A percentile compares a stretch with the other conserved stretches of the same genome.
Conservation (phyloP, 2,329 filamentous ascomycete species). For the Apiospora sp. region DNA sequence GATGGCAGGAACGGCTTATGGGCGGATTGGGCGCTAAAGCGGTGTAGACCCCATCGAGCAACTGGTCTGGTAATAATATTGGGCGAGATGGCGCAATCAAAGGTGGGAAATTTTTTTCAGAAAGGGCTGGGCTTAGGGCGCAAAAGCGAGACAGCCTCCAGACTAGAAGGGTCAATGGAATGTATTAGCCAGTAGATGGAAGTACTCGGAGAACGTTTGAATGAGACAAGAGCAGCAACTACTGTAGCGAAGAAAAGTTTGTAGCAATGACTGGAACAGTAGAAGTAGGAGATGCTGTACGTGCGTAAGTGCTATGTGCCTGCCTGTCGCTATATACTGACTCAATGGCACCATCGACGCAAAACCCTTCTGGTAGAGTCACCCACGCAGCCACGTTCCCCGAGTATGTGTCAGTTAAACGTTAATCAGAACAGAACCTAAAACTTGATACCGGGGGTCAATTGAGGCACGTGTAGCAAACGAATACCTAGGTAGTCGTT, state of each 20-base stretch:
- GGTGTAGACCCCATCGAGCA: constrained; percentile 2
- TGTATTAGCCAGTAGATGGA: not conserved
- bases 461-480: not conserved
- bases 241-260: not conserved
- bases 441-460: not conserved
- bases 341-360: not conserved
- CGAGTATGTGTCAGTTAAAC: not conserved
- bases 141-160: not conserved
- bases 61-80: not conserved
- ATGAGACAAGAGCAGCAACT: not conserved
- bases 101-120: not conserved
- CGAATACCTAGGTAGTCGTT: too few relatives aligned
- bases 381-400: not conserved
- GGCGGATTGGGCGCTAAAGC: constrained; percentile 19
- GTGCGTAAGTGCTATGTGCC: not conserved
- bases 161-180: constrained; percentile 1
- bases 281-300: not conserved
- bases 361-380: not conserved
- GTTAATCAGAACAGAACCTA: not conserved
- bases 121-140: not conserved
- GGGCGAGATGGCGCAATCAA: constrained; percentile 15
- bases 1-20: constrained; percentile 11
- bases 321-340: not conserved
- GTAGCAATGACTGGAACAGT: not conserved
- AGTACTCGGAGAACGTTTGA: not conserved